Percentiles rank a stretch among this genome's conserved stretches.
These are phyloP conservation scores for Pterulicium gracile DNA, from an alignment of 1,284 basidiomycete genomes.

Conservation along the genomic window DNA sequence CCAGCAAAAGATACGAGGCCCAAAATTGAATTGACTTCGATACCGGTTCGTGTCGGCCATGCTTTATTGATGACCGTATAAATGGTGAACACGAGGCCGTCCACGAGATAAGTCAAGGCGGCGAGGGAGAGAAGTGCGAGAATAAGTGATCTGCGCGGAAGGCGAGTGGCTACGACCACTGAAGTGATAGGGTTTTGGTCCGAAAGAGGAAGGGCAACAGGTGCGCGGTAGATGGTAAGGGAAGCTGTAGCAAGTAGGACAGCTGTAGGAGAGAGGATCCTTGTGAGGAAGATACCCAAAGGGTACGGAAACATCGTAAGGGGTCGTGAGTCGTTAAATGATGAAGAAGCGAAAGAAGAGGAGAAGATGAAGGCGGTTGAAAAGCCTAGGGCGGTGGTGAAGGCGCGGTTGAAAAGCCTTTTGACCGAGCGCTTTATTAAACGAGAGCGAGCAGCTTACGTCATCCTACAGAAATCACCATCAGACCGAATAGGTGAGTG, in stretches of 20 bases:
- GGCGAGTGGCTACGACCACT: constrained; percentile 59
- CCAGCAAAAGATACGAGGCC: constrained; percentile 60
- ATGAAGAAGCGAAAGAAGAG: background rate
- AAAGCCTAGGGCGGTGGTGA: background rate
- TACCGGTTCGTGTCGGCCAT: constrained; percentile 55
- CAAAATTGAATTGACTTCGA: constrained; percentile 56
- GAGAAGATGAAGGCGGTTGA: background rate
- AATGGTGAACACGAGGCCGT: constrained; percentile 63
- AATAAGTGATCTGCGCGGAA: constrained; percentile 66
- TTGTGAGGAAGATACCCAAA: background rate
- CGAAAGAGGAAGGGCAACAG: background rate
- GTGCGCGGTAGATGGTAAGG: background rate
- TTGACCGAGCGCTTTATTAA: too few relatives aligned
- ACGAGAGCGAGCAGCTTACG: too few relatives aligned
- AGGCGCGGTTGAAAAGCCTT: background rate
- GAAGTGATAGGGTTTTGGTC: constrained; percentile 42
- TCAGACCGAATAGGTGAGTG: too few relatives aligned
- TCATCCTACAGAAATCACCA: background rate
- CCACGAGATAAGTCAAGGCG: constrained; percentile 78
- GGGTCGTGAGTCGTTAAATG: constrained; percentile 2
- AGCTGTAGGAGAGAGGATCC: background rate
- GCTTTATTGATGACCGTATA: constrained; percentile 50
- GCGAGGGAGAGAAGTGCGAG: constrained; percentile 56
- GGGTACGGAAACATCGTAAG: background rate
- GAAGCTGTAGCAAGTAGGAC: background rate